phyloP scores from a whole-genome alignment of 1,284 basidiomycete species.

The Tetrapyrgos nigripes region DNA sequence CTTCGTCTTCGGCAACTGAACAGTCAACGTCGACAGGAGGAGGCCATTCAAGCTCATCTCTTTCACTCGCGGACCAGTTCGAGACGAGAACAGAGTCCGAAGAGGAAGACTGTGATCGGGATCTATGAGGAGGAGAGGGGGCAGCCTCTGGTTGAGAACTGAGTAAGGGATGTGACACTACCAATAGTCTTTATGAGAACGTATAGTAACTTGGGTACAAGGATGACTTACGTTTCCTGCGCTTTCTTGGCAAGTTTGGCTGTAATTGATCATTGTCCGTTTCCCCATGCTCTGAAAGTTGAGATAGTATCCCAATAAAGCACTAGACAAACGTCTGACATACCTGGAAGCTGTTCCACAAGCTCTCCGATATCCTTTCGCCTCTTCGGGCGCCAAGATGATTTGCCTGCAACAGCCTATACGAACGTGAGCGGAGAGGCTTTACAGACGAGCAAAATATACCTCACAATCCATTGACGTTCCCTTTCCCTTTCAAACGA shows the following conservation, averaged over 20 bases:
- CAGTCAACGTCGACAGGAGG: neutral
- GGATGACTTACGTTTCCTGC: neutral
- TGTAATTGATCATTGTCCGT: too few species aligned
- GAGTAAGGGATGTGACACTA: neutral
- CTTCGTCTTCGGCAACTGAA: too few species aligned
- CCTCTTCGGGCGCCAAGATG: neutral
- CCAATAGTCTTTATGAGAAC: neutral
- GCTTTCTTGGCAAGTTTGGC: neutral
- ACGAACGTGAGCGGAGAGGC: neutral
- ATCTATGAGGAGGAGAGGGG: neutral
- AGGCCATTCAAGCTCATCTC: neutral
- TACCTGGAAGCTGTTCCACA: neutral
- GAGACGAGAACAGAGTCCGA: slow-evolving; percentile 1
- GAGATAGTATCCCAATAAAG: neutral
- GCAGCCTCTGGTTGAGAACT: neutral
- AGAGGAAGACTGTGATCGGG: neutral
- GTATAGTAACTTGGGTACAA: neutral
- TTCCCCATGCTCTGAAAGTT: neutral
- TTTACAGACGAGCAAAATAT: neutral
- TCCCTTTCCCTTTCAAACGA: neutral
- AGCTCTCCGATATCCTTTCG: neutral
- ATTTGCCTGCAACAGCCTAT: neutral
- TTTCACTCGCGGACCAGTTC: slow-evolving; percentile 1
- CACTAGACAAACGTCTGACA: neutral
- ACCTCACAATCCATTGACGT: slow-evolving; percentile 3